Conservation (phyloP, 345 rosid species). For the Draba incana region DNA sequence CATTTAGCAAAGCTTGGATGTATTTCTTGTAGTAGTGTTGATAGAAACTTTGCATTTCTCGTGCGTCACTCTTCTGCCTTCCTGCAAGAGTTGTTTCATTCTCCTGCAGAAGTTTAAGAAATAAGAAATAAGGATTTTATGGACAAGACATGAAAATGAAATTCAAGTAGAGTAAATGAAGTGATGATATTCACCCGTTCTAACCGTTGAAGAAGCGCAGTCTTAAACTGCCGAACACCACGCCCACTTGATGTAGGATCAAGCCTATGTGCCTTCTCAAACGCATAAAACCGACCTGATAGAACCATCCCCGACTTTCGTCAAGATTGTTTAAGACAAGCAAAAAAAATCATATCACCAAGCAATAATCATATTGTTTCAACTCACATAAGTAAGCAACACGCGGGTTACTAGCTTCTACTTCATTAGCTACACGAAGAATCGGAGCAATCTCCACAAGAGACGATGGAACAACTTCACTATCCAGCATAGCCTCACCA, state of each 20-base stretch:
- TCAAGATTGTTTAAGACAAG: not conserved
- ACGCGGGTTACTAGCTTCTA: conserved; percentile 55
- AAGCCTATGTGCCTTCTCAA: conserved; percentile 76
- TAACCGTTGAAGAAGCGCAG: conserved; percentile 77
- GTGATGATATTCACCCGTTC: conserved; percentile 56
- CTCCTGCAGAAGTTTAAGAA: conserved; percentile 54
- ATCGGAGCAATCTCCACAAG: conserved; percentile 63
- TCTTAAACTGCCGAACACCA: conserved; percentile 86
- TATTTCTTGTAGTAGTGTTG: conserved; percentile 83
- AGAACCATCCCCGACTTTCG: conserved; percentile 6
- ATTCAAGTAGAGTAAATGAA: conserved; percentile 23
- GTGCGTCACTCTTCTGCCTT: conserved; percentile 86
- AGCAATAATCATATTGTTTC: not conserved
- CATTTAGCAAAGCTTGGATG: conserved; percentile 80
- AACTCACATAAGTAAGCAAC: conserved; percentile 69
- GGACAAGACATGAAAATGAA: conserved; percentile 4
- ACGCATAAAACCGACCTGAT: conserved; percentile 80
- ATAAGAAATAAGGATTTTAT: not conserved
- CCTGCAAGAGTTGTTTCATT: conserved; percentile 83
- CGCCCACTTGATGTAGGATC: conserved; percentile 85
- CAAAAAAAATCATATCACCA: conserved; percentile 2
- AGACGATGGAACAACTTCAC: conserved; percentile 67
- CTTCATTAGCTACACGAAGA: conserved; percentile 69
- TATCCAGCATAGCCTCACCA: conserved; percentile 60
- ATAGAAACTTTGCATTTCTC: conserved; percentile 91